phyloP scores from a whole-genome alignment of 2,329 filamentous ascomycete genomes.

The Aspergillus nomiae region DNA sequence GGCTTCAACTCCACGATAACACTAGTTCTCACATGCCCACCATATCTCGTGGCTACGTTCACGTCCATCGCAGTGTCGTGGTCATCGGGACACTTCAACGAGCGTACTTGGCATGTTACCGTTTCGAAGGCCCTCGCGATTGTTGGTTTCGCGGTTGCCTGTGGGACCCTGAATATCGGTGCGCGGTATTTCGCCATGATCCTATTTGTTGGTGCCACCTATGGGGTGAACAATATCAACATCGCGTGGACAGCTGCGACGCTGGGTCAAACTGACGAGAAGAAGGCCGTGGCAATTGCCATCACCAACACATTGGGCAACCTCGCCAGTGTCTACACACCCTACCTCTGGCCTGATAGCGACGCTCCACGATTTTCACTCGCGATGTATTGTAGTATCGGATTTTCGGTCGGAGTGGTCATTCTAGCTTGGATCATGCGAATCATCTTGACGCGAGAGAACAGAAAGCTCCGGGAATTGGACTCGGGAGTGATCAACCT shows the following conservation, averaged over 20 bases:
- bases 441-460: constrained; percentile 11
- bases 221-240: constrained; percentile 43
- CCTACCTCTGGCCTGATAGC: constrained; percentile 38
- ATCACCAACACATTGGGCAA: constrained; percentile 48
- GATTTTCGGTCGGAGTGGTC: constrained; percentile 17
- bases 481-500: constrained; percentile 15
- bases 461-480: constrained; percentile 13
- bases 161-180: constrained; percentile 29
- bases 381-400: constrained; percentile 20
- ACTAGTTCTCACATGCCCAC: constrained; percentile 54
- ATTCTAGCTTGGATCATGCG: constrained; percentile 17
- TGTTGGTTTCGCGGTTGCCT: constrained; percentile 34
- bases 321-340: constrained; percentile 42
- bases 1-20: constrained; percentile 52
- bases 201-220: constrained; percentile 33
- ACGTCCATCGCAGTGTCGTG: constrained; percentile 52
- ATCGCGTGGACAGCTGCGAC: constrained; percentile 47
- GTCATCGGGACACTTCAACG: constrained; percentile 50
- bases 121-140: constrained; percentile 26
- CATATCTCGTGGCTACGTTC: constrained; percentile 53
- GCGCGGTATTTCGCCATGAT: constrained; percentile 36
- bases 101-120: constrained; percentile 35
- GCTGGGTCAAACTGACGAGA: constrained; percentile 45
- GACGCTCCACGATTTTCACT: constrained; percentile 16
- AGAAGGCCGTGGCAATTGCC: constrained; percentile 45